Evolutionary conservation across 1,139 yeast species (phyloP), one percentile per base, ranked within the genome.

Genomic region (Eremothecium coryli): DNA sequence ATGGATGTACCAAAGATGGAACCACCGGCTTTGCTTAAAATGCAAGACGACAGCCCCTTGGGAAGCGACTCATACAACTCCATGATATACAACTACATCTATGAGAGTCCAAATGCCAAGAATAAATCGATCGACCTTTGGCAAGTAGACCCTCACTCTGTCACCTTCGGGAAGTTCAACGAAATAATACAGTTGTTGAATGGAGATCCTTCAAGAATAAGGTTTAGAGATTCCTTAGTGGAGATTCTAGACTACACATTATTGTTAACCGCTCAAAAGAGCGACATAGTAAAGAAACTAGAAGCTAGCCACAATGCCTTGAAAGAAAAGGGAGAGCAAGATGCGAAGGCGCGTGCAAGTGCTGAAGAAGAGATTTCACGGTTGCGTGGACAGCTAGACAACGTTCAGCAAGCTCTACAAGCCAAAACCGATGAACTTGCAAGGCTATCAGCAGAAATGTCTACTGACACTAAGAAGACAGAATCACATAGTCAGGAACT

Each of bases 81-180:
- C 14, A 27, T 27, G 30, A 39, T 43, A n/a, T 40, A 41, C 27
- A 42, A 43, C 21, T 36, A 34, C 20, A 40, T 43, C 14, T 42
- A 35, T 26, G 38, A 35, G 16, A 29, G 34, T 14, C 38, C 38
- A 10, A 35, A 35, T 15, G 34, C 38, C 9, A 35, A 35, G 18
- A 35, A 35, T 23, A 35, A 31, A 15, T 23, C 32, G 10, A 35
- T 42, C 24, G 49, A 44, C 32, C 31, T 33, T 5, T 36, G 43
- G 13, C 28, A 35, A 31, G 26, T 45, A n/a, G 40, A 43, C 25
- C 39, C 35, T 16, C 28, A 38, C 16, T 45, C 48, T 2, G 39
- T 35, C 13, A 39, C 47, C 2, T 44, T 38, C 18, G 37, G 37
- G 13, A 45, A 45, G 22, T 37, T 44, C 27, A 34, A 40, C 18